Percentiles rank a stretch among this genome's conserved stretches.
Conservation (phyloP, 1,284 basidiomycete genomes). For the Cystobasidium slooffiae region DNA sequence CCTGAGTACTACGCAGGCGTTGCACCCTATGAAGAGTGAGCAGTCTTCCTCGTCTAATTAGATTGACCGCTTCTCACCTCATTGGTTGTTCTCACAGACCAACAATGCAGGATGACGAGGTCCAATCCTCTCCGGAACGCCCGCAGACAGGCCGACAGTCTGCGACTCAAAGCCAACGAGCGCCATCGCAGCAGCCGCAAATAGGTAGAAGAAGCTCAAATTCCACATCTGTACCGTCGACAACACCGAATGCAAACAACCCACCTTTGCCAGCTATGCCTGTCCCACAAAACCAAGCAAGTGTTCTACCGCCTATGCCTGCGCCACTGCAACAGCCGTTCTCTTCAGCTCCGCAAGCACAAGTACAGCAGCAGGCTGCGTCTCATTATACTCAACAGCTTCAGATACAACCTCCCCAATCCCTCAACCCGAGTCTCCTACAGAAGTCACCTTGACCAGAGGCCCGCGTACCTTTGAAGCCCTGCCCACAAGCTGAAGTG, state of each 20-base stretch:
- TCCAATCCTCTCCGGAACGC: background rate
- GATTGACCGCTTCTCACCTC: background rate
- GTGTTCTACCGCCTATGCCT: slow-evolving; percentile 3
- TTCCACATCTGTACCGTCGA: background rate
- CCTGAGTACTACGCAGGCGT: slow-evolving; percentile 42
- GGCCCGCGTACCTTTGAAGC: no score
- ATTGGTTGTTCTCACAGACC: background rate
- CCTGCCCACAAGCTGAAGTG: no score
- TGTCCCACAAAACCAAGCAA: background rate
- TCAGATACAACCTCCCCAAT: slow-evolving; percentile 1
- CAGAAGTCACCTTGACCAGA: slow-evolving; percentile 18
- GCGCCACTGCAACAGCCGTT: background rate
- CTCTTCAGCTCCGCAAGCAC: background rate
- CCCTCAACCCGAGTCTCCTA: background rate
- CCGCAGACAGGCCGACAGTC: background rate
- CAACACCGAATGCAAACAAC: background rate
- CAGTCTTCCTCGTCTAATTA: background rate
- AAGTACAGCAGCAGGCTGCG: slow-evolving; percentile 4
- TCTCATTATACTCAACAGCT: slow-evolving; percentile 2
- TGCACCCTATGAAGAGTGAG: slow-evolving; percentile 12
- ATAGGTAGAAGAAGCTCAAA: background rate
- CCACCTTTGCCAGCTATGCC: slow-evolving; percentile 8
- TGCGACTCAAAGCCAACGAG: background rate
- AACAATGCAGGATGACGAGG: slow-evolving; percentile 17
- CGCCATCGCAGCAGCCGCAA: background rate